Percentiles rank a stretch among this genome's conserved stretches.
Evolutionary conservation across 2,329 filamentous ascomycete genomes (phyloP).

Genomic region (Phialocephala subalpina): DNA sequence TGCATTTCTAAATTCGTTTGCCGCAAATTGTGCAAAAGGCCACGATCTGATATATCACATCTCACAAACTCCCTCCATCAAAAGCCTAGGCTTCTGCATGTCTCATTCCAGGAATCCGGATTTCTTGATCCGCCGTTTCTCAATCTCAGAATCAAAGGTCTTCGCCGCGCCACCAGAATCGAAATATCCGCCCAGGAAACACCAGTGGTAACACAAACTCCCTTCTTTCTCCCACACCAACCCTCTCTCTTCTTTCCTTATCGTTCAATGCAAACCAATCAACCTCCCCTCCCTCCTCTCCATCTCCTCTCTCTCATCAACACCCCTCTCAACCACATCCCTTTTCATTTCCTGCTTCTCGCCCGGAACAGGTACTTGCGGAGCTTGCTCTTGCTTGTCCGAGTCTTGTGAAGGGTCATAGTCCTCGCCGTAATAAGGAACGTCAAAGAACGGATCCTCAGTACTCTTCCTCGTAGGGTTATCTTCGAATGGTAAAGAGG

Average conservation of each 20-base stretch:
- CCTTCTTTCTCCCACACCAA: too few relatives aligned
- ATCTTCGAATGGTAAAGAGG: constrained; percentile 30
- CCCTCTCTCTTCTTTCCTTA: too few relatives aligned
- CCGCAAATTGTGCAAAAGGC: too few relatives aligned
- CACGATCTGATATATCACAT: not conserved
- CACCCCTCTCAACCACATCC: too few relatives aligned
- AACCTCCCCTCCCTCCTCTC: too few relatives aligned
- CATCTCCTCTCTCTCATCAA: too few relatives aligned
- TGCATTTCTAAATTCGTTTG: too few relatives aligned
- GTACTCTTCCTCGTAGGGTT: constrained; percentile 24
- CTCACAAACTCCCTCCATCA: not conserved
- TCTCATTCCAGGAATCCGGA: not conserved
- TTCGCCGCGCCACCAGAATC: too few relatives aligned
- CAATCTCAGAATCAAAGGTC: not conserved
- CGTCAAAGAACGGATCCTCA: constrained; percentile 27
- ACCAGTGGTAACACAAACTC: too few relatives aligned
- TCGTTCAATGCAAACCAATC: too few relatives aligned
- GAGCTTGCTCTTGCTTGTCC: not conserved
- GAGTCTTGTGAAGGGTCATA: not conserved
- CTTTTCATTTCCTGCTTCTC: not conserved
- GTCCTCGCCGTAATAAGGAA: not conserved
- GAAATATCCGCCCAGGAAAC: too few relatives aligned
- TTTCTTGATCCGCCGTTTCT: not conserved
- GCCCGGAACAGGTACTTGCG: not conserved
- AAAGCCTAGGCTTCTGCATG: too few relatives aligned